Conservation (phyloP, 225 moss, liverwort and hornwort genomes). For the Polytrichum commune region DNA sequence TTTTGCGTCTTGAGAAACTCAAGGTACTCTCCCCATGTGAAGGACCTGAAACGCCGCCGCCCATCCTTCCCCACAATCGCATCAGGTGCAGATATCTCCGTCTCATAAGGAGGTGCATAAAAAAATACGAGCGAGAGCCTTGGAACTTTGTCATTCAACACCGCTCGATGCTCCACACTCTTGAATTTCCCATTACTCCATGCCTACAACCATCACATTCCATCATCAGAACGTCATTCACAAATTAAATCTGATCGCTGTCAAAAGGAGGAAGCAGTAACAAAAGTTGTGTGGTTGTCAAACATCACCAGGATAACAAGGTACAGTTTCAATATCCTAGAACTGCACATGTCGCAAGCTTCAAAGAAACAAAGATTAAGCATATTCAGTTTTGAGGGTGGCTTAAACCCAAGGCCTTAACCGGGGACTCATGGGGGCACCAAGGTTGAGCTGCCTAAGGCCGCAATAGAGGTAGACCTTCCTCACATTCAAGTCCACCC, state of each 20-base stretch:
- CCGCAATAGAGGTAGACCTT: background rate
- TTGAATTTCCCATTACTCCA: constrained; percentile 52
- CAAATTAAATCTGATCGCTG: too few species aligned
- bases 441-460: background rate
- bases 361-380: too few species aligned
- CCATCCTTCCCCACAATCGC: constrained; percentile 16
- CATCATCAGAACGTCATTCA: too few species aligned
- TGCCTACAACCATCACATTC: constrained; percentile 18
- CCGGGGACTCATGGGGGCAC: background rate
- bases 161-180: constrained; percentile 51
- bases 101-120: constrained; percentile 25
- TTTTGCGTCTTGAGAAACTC: constrained; percentile 26
- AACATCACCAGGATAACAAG: too few species aligned
- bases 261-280: too few species aligned
- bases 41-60: constrained; percentile 29
- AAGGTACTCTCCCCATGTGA: constrained; percentile 49
- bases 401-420: background rate
- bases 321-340: too few species aligned
- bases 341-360: too few species aligned
- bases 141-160: constrained; percentile 35
- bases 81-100: constrained; percentile 24
- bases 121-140: constrained; percentile 41
- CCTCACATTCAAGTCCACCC: background rate
- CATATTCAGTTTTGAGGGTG: background rate
- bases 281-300: too few species aligned